Conservation (phyloP, 2,329 filamentous ascomycete species). For the Phoma sp. region DNA sequence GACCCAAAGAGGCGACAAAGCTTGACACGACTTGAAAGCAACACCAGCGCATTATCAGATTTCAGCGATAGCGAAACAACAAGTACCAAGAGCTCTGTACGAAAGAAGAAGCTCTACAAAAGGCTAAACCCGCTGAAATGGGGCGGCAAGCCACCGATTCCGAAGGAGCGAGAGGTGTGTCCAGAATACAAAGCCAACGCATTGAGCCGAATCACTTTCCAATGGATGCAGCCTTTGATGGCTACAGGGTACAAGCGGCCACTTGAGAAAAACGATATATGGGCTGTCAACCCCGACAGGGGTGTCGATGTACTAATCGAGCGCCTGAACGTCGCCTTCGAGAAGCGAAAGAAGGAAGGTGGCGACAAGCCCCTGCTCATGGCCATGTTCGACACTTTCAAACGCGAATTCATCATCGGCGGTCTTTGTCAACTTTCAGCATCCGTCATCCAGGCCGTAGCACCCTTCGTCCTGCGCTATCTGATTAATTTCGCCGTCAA, state of each 20-base stretch:
- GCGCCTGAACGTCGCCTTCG: conserved; percentile 71
- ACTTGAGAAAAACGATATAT: conserved; percentile 84
- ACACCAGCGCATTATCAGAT: conserved; percentile 36
- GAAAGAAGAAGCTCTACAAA: conserved; percentile 65
- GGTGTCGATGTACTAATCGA: conserved; percentile 71
- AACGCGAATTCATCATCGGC: conserved; percentile 82
- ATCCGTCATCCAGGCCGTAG: conserved; percentile 75
- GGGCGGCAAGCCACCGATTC: conserved; percentile 61
- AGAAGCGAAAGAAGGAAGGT: conserved; percentile 69
- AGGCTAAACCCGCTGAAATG: conserved; percentile 57
- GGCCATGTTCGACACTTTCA: conserved; percentile 87
- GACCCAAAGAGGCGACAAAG: conserved; percentile 15
- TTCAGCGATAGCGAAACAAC: conserved; percentile 38
- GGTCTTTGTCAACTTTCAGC: conserved; percentile 76
- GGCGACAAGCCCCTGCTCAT: conserved; percentile 76
- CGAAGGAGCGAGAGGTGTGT: conserved; percentile 60
- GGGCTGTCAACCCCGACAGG: conserved; percentile 82
- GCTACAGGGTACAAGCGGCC: conserved; percentile 79
- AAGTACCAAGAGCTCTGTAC: conserved; percentile 32
- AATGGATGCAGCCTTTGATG: conserved; percentile 93
- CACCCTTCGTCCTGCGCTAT: conserved; percentile 84
- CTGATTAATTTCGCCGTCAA: conserved; percentile 84
- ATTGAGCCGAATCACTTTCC: conserved; percentile 78
- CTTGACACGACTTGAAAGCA: conserved; percentile 39
- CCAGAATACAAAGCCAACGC: conserved; percentile 76